Percentiles rank a stretch among this genome's conserved stretches.
phyloP scores from a whole-genome alignment of 352 stramenopile species.

The Phytophthora sansomeana region DNA sequence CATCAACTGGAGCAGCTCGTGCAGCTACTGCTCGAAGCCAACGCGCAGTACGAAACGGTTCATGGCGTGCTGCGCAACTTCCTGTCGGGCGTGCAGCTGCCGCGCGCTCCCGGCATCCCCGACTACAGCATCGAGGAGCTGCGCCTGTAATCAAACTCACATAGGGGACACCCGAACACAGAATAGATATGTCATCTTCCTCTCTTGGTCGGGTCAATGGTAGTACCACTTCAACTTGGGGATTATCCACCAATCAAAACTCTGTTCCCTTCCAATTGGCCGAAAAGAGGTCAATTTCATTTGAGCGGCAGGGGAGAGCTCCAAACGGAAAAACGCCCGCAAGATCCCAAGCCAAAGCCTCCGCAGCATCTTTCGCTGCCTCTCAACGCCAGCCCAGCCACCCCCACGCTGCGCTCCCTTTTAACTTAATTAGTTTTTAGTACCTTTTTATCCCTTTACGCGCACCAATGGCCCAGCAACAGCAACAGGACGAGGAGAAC shows the following conservation, averaged over 20 bases:
- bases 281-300: background rate
- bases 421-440: slow-evolving; percentile 25
- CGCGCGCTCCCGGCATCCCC: slow-evolving; percentile 63
- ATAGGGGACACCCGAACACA: slow-evolving; percentile 13
- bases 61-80: slow-evolving; percentile 85
- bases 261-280: background rate
- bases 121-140: slow-evolving; percentile 87
- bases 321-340: slow-evolving; percentile 30
- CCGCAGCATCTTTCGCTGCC: background rate
- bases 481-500: slow-evolving; percentile 52
- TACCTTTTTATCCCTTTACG: slow-evolving; percentile 13
- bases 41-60: slow-evolving; percentile 70
- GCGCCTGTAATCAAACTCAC: slow-evolving; percentile 49
- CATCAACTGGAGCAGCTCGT: slow-evolving; percentile 65
- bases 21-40: slow-evolving; percentile 57
- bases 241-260: background rate
- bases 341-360: slow-evolving; percentile 34
- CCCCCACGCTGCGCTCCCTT: slow-evolving; percentile 20
- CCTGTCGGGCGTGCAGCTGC: slow-evolving; percentile 72
- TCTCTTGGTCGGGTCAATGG: too few species aligned
- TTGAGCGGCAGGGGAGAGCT: slow-evolving; percentile 12
- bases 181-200: slow-evolving; percentile 44
- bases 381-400: background rate
- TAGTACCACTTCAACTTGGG: slow-evolving; percentile 18
- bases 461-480: slow-evolving; percentile 38